Evolutionary conservation across 768 basidiomycete species (phyloP), one percentile per base, ranked within the genome.

Genomic region (Ephemerocybe angulata): DNA sequence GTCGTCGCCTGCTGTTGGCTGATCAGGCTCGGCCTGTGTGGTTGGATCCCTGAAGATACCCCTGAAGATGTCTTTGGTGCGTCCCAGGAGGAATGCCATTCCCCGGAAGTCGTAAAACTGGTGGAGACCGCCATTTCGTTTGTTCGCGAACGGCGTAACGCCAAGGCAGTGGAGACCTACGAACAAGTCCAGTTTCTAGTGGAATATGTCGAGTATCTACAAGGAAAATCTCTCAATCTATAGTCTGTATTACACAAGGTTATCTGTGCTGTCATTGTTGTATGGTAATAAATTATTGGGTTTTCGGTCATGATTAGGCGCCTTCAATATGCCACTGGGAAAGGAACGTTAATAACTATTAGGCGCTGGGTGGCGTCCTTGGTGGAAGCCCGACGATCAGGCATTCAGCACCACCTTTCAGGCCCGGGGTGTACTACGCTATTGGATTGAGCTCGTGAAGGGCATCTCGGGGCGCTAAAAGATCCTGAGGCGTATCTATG

Each of bases 1-100:
- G 78, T 98, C 24, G 78, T 98, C 42, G 94, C 93, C 1, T 91
- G 88, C 60, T 93, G 90, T 63, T 98, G 95, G 95, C 79, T 90
- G 66, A 77, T 96, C 55, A 92, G 90, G 67, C 84, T 97, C 58
- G 95, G 94, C 3, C 77, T 97, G n/a, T 95, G 81, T 63, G 90
- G 84, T 25, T 89, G 82, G 85, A 71, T 80, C 53, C n/a, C 27
- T 40, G 53, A 42, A 43, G 48, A 41, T 13, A 8, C 41, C 30
- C 33, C 42, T 2, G 38, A 48, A 21, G 27, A 33, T 46, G 21
- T 37, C 51, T 48, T 53, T 54, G 33, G 8, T 17, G 38, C 5
- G 38, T 41, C 15, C 17, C 38, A 41, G 7, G n/a, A n/a, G n/a
- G 50, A 40, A 42, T 17, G 3, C 15, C 27, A 46, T 8, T 28